Evolutionary conservation across 768 basidiomycete species (phyloP), one percentile per base, ranked within the genome.

Genomic region (Psilocybe tampanensis): DNA sequence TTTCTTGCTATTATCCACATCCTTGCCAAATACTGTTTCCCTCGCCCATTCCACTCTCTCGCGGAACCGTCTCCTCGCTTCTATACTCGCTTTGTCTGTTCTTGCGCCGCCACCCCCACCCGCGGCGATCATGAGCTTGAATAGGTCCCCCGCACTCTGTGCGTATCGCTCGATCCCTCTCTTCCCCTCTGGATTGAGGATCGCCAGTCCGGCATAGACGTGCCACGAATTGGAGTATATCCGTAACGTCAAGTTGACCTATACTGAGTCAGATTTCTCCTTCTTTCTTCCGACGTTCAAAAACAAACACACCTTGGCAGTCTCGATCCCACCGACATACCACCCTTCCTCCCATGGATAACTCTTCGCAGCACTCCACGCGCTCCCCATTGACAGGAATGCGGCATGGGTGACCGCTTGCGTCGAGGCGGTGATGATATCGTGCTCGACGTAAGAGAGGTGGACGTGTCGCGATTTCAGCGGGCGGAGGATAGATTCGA

Each of bases 141-240:
- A n/a, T 24, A 98, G 80, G 55, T 94, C 94, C 2, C 90, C 91
- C 8, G 86, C 85, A 65, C 88, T 90, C 56, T 84, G 82, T 2
- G 96, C 88, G 68, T 88, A 99, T 62, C 96, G 94, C 64, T 97
- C 82, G 61, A 99, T 98, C 69, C 98, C 96, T 1, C 80, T 71
- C 41, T 84, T 83, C 0, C 97, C 97, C 11, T 82, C 87, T 4
- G 97, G 96, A 72, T 99, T 98, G 60, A 99, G 83, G 69, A 98
- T 93, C 1, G 96, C 96, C n/a, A 99, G 84, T 1, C 97, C 96
- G 13, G 96, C 96, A 70, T 99, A 99, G 67, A 99, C 96, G 74
- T 99, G 96, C 95, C 95, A 99, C 59, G 94, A 90, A 72, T 95
- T 97, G 43, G 93, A 84, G 73, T 98, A 99, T 66, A 99, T 98